A percentile compares a stretch with the other conserved stretches of the same genome.
Evolutionary conservation across 129 eudicot genomes (phyloP).

Genomic region (Deinandra increscens): DNA sequence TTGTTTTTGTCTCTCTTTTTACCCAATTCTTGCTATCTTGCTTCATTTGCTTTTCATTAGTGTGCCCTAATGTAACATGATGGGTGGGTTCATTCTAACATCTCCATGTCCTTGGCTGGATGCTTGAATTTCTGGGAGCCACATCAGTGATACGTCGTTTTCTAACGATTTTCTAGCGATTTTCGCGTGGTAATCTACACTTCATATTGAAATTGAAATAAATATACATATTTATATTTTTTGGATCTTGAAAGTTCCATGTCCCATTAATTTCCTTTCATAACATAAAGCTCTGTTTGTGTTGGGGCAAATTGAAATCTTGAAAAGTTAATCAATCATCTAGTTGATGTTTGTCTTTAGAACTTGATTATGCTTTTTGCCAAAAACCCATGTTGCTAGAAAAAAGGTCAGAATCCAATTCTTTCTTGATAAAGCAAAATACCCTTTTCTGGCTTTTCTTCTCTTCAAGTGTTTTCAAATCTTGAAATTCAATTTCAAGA

Average conservation of each 20-base stretch:
- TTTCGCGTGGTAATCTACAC: slow-evolving; percentile 21
- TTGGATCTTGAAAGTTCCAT: slow-evolving; percentile 33
- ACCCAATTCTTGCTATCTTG: slow-evolving; percentile 29
- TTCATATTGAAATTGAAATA: background rate
- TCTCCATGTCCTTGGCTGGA: slow-evolving; percentile 42
- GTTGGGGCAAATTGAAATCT: slow-evolving; percentile 25
- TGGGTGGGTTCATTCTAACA: slow-evolving; percentile 38
- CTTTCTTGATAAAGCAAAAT: slow-evolving; percentile 34
- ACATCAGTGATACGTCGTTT: slow-evolving; percentile 43
- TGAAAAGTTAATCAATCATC: slow-evolving; percentile 26
- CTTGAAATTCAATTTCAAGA: slow-evolving; percentile 31
- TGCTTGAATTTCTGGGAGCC: slow-evolving; percentile 45
- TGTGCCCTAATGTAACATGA: slow-evolving; percentile 45
- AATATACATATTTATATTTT: background rate
- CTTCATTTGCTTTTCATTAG: slow-evolving; percentile 38
- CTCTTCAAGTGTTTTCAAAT: background rate
- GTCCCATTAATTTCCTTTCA: slow-evolving; percentile 31
- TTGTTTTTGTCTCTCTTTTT: slow-evolving; percentile 33
- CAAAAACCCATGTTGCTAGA: slow-evolving; percentile 32
- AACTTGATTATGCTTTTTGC: slow-evolving; percentile 31
- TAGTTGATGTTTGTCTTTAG: slow-evolving; percentile 32
- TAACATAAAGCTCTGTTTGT: background rate
- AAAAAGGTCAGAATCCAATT: slow-evolving; percentile 33
- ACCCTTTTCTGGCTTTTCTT: slow-evolving; percentile 19
- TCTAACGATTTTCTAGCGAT: slow-evolving; percentile 38